Conservation (phyloP, 2,329 filamentous ascomycete genomes). For the Aspergillus sp. region DNA sequence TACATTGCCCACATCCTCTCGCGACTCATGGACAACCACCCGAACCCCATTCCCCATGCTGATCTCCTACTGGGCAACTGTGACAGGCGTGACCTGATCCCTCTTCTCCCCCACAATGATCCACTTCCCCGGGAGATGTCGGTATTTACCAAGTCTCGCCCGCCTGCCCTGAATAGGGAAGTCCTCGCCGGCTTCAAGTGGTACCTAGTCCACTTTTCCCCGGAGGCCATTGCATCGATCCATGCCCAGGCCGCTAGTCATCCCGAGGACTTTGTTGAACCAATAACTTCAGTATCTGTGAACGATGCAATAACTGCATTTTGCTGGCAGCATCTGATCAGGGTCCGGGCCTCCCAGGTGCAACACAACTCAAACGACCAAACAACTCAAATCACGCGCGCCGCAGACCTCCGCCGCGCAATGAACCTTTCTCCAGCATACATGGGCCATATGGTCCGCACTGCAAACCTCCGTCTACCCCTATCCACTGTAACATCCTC, state of each 20-base stretch:
- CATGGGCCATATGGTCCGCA: conserved; percentile 23
- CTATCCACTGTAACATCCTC: conserved; percentile 1
- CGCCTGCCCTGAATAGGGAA: background rate
- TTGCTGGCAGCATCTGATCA: conserved; percentile 17
- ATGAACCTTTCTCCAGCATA: conserved; percentile 17
- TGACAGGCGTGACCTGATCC: conserved; percentile 17
- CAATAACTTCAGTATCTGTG: conserved; percentile 14
- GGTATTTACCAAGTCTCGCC: conserved; percentile 2
- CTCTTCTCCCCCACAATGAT: conserved; percentile 10
- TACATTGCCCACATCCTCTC: conserved; percentile 20
- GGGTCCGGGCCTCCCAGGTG: conserved; percentile 3
- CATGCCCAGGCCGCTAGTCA: background rate
- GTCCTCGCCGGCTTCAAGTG: conserved; percentile 11
- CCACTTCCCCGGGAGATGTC: conserved; percentile 16
- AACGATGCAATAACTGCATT: conserved; percentile 24
- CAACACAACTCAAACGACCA: background rate
- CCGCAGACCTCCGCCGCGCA: conserved; percentile 19
- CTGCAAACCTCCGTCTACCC: conserved; percentile 11
- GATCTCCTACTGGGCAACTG: conserved; percentile 19
- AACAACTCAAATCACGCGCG: conserved; percentile 16
- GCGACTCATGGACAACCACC: conserved; percentile 1
- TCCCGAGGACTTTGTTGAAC: conserved; percentile 4
- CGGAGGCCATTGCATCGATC: conserved; percentile 1
- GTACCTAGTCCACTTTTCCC: conserved; percentile 12
- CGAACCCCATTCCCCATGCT: conserved; percentile 6